Evolutionary conservation across 2,329 filamentous ascomycete species (phyloP).

Genomic region (Exophiala bonariae): DNA sequence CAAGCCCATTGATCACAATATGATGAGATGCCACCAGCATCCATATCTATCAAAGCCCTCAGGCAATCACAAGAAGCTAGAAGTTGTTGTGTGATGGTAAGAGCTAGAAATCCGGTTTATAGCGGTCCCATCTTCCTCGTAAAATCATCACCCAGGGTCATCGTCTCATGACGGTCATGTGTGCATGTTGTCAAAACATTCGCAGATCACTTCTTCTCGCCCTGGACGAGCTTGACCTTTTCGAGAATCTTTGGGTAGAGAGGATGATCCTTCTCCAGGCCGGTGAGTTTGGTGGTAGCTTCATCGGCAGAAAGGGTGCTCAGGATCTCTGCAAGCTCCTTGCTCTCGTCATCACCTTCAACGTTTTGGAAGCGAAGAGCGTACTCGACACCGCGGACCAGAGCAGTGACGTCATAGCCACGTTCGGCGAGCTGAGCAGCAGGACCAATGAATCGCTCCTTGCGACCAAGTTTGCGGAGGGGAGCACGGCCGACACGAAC

Average conservation of each 20-base stretch:
- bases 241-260: slow-evolving; percentile 74
- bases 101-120: too few species aligned
- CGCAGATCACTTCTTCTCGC: slow-evolving; percentile 37
- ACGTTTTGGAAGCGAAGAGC: slow-evolving; percentile 95
- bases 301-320: slow-evolving; percentile 70
- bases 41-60: too few species aligned
- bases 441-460: slow-evolving; percentile 93
- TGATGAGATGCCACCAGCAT: too few species aligned
- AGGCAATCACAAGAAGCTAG: too few species aligned
- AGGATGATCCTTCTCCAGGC: slow-evolving; percentile 73
- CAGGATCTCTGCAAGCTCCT: slow-evolving; percentile 82
- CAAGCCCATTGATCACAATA: too few species aligned
- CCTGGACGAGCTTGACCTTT: slow-evolving; percentile 80
- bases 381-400: slow-evolving; percentile 85
- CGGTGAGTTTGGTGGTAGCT: slow-evolving; percentile 78
- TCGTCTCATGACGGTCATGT: background rate
- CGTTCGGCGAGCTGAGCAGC: slow-evolving; percentile 85
- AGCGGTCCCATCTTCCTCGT: too few species aligned
- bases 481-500: slow-evolving; percentile 95
- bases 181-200: background rate
- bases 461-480: slow-evolving; percentile 87
- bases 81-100: too few species aligned
- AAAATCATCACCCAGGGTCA: background rate
- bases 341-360: slow-evolving; percentile 85
- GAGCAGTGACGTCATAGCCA: slow-evolving; percentile 68